These are phyloP conservation scores for Talaromyces sp. DNA, from an alignment of 2,329 filamentous ascomycete genomes.

Conservation along the genomic window DNA sequence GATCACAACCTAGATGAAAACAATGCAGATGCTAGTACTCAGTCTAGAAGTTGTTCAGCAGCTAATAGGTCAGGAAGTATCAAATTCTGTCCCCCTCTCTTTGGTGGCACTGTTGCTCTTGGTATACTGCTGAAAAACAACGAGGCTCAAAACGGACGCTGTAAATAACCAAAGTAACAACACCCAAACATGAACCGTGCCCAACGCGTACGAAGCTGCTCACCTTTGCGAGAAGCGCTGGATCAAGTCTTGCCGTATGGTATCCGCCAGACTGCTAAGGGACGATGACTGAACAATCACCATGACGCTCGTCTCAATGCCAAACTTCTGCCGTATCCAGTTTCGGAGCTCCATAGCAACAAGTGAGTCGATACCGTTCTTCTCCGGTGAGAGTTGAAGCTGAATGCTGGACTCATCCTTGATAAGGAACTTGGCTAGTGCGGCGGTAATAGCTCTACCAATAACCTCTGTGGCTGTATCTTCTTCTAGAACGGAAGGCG, in stretches of 20 bases:
- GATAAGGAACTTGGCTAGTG: slow-evolving; percentile 19
- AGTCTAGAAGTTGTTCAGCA: too few relatives aligned
- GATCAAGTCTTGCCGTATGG: background rate
- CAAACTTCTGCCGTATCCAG: slow-evolving; percentile 21
- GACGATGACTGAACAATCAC: slow-evolving; percentile 49
- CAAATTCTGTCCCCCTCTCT: too few relatives aligned
- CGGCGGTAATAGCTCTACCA: slow-evolving; percentile 16
- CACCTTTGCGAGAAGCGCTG: slow-evolving; percentile 3
- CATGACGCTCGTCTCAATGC: slow-evolving; percentile 47
- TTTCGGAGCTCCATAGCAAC: slow-evolving; percentile 21
- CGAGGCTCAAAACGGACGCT: too few relatives aligned
- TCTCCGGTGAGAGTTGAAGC: slow-evolving; percentile 16
- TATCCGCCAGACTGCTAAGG: background rate
- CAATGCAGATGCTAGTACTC: too few relatives aligned
- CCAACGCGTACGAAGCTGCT: background rate
- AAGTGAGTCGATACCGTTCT: slow-evolving; percentile 21
- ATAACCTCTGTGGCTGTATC: slow-evolving; percentile 1
- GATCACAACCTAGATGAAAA: too few relatives aligned
- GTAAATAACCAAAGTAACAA: too few relatives aligned
- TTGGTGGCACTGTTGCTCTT: too few relatives aligned
- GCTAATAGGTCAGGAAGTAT: too few relatives aligned
- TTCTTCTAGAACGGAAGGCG: background rate
- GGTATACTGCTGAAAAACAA: too few relatives aligned
- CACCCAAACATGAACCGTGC: background rate
- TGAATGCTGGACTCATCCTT: slow-evolving; percentile 21